Conservation (phyloP, 495 filamentous ascomycete genomes). For the Penicillium pulvis region DNA sequence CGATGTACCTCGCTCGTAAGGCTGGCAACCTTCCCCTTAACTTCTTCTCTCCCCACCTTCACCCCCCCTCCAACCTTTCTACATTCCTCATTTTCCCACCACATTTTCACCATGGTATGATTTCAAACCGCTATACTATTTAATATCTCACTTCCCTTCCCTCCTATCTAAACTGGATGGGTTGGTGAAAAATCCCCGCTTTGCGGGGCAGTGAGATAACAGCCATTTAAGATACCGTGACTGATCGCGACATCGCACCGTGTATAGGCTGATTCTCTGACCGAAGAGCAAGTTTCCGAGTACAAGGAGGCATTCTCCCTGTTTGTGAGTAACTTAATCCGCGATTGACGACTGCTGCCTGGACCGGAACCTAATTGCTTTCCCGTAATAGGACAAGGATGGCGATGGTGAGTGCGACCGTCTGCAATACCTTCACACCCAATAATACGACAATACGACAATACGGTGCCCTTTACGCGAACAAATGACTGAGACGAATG, state of each 20-base stretch:
- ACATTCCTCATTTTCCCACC: conserved; percentile 11
- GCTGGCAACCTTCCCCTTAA: conserved; percentile 30
- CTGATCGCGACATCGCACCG: conserved; percentile 30
- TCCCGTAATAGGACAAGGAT: conserved; percentile 83
- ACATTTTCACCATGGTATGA: conserved; percentile 18
- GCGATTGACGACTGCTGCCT: conserved; percentile 16
- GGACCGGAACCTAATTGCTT: conserved; percentile 15
- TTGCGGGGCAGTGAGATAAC: conserved; percentile 39
- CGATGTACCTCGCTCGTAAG: conserved; percentile 23
- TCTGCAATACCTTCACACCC: conserved; percentile 7
- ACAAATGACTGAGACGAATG: conserved; percentile 4
- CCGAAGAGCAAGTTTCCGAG: conserved; percentile 99
- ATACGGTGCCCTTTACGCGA: neutral
- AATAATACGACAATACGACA: neutral
- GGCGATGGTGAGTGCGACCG: conserved; percentile 85
- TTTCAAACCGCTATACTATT: conserved; percentile 12
- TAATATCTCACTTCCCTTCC: neutral
- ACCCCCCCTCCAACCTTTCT: conserved; percentile 17
- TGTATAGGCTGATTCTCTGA: conserved; percentile 82
- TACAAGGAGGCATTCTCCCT: conserved; percentile 99
- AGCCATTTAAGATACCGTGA: conserved; percentile 19
- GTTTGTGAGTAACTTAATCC: conserved; percentile 72
- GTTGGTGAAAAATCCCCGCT: conserved; percentile 26
- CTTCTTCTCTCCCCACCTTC: conserved; percentile 23
- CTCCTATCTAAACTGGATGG: neutral